phyloP scores from a whole-genome alignment of 768 basidiomycete species.

The Tubosaeta sp. region DNA sequence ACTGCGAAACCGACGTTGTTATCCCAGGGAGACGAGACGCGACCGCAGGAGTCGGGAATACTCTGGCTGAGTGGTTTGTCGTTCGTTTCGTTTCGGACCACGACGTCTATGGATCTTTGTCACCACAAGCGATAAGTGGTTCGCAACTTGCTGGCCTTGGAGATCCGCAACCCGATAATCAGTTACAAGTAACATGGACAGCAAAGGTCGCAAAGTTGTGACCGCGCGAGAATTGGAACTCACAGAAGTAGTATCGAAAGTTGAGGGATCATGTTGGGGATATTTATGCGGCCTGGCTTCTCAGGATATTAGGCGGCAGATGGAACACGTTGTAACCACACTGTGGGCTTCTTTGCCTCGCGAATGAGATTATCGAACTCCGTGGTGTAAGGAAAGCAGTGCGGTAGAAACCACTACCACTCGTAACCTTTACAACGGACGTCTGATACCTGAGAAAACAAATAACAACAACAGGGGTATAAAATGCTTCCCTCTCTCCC shows the following conservation, averaged over 20 bases:
- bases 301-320: slow-evolving; percentile 7
- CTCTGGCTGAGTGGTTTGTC: background rate
- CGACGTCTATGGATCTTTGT: background rate
- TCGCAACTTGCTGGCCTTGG: background rate
- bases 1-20: slow-evolving; percentile 2
- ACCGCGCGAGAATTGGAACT: slow-evolving; percentile 11
- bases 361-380: slow-evolving; percentile 1
- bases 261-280: slow-evolving; percentile 7
- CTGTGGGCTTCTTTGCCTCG: slow-evolving; percentile 17
- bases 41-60: background rate
- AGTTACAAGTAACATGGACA: slow-evolving; percentile 5
- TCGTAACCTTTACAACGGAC: no score
- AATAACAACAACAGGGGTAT: no score
- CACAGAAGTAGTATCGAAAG: slow-evolving; percentile 10
- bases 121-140: background rate
- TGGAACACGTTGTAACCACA: slow-evolving; percentile 10
- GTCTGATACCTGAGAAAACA: no score
- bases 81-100: background rate
- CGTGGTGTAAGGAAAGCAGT: background rate
- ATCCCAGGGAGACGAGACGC: background rate
- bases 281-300: slow-evolving; percentile 16
- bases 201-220: slow-evolving; percentile 4
- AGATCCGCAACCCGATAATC: slow-evolving; percentile 6
- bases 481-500: no score
- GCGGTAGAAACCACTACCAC: no score